Percentiles rank a stretch among this genome's conserved stretches.
Conservation (phyloP, 441 rosid genomes). For the Raphanus hybrid region DNA sequence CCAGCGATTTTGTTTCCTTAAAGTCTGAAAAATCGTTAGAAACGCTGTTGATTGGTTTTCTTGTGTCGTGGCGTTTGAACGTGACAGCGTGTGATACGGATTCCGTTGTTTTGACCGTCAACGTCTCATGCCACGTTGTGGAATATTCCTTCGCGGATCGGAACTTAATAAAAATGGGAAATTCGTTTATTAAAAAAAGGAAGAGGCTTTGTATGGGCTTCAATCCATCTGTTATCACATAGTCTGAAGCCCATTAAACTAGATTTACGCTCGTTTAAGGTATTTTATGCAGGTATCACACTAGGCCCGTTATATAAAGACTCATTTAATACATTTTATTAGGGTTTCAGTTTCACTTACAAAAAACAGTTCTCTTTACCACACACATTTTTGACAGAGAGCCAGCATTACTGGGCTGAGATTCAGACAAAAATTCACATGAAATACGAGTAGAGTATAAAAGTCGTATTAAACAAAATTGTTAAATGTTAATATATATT, state of each 20-base stretch:
- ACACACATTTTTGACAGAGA: neutral
- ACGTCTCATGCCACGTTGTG: slow-evolving; percentile 38
- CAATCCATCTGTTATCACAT: neutral
- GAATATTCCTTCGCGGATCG: slow-evolving; percentile 32
- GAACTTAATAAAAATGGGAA: neutral
- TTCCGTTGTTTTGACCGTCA: slow-evolving; percentile 46
- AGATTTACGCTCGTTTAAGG: neutral
- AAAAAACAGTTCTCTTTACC: neutral
- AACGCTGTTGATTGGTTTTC: slow-evolving; percentile 30
- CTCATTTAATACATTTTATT: neutral
- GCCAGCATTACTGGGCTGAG: neutral
- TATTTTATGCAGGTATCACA: neutral
- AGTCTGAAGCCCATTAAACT: slow-evolving; percentile 21
- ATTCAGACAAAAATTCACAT: neutral
- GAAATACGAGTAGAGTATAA: neutral
- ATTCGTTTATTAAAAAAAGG: neutral
- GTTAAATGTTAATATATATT: too few species aligned
- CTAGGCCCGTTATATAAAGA: slow-evolving; percentile 3
- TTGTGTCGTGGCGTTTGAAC: slow-evolving; percentile 33
- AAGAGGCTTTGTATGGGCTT: slow-evolving; percentile 31
- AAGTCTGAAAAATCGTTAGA: slow-evolving; percentile 40
- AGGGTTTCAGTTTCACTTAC: neutral
- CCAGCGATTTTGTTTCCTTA: slow-evolving; percentile 45
- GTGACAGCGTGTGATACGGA: slow-evolving; percentile 44
- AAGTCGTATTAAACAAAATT: neutral